Evolutionary conservation across 371 early-diverging fungal species (phyloP).

Genomic region (Batkoa obscura): DNA sequence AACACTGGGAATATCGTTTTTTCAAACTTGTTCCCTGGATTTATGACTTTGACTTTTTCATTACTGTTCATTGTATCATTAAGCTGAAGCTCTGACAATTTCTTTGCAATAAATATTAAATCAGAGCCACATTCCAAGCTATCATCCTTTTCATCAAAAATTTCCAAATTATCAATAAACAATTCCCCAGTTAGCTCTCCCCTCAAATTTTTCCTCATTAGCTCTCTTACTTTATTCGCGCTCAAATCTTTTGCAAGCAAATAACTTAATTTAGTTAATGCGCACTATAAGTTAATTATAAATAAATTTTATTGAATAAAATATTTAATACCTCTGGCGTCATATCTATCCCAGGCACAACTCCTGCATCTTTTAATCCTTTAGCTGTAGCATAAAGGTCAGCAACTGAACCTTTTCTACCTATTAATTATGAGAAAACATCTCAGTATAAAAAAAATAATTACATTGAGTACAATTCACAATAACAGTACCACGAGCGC

Average conservation of each 20-base stretch:
- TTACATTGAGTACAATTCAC: conserved; percentile 87
- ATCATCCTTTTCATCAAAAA: conserved; percentile 27
- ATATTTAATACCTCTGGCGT: conserved; percentile 51
- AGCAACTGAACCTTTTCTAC: conserved; percentile 67
- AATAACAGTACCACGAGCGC: conserved; percentile 82
- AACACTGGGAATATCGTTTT: conserved; percentile 48
- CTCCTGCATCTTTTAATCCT: conserved; percentile 57
- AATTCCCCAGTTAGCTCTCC: conserved; percentile 61
- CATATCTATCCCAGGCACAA: conserved; percentile 94
- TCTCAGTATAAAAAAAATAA: neutral
- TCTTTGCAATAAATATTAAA: conserved; percentile 22
- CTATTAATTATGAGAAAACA: conserved; percentile 10
- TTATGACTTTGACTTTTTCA: conserved; percentile 4
- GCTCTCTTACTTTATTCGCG: conserved; percentile 45
- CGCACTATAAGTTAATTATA: conserved; percentile 29
- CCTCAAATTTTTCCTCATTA: conserved; percentile 69
- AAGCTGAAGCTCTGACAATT: conserved; percentile 27
- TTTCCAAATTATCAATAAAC: neutral
- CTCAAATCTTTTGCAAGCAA: conserved; percentile 43
- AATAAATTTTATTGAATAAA: neutral
- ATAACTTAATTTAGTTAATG: conserved; percentile 84
- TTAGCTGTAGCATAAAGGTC: conserved; percentile 84
- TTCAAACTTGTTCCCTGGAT: neutral
- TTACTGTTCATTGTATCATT: neutral
- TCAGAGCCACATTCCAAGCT: conserved; percentile 20